These are phyloP conservation scores for Fragaria iinumae DNA, from an alignment of 306 rosid species.

Conservation along the genomic window DNA sequence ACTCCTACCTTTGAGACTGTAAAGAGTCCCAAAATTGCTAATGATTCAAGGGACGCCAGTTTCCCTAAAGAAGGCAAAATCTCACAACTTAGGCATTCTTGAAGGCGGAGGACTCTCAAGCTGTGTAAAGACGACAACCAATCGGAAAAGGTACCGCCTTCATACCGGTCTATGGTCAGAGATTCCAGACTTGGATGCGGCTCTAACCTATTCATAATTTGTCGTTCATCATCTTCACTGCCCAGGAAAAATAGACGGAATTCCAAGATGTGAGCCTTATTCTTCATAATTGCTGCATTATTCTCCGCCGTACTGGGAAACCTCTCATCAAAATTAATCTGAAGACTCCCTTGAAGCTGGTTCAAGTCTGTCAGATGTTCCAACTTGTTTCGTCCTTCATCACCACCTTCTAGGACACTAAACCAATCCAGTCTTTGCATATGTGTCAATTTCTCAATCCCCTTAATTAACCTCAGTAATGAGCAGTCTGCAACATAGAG, in stretches of 20 bases:
- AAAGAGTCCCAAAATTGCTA: rapidly evolving
- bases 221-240: not conserved
- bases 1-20: not conserved
- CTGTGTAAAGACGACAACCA: not conserved
- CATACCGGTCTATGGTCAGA: rapidly evolving
- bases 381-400: not conserved
- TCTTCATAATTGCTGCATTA: not conserved
- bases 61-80: slow-evolving; percentile 13
- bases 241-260: not conserved
- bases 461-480: no score
- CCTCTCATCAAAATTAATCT: no score
- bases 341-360: not conserved
- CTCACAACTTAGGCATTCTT: not conserved
- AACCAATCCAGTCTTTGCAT: not conserved
- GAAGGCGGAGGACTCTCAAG: not conserved
- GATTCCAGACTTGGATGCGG: not conserved
- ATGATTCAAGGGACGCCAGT: not conserved
- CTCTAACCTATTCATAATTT: not conserved
- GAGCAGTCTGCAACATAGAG: not conserved
- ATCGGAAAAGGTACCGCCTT: not conserved
- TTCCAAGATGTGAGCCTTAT: not conserved
- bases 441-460: not conserved
- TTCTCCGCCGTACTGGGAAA: not conserved
- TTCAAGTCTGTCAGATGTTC: not conserved
- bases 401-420: not conserved